A percentile compares a stretch with the other conserved stretches of the same genome.
Conservation (phyloP, 352 stramenopile species). For the Aphanomyces stellatus region DNA sequence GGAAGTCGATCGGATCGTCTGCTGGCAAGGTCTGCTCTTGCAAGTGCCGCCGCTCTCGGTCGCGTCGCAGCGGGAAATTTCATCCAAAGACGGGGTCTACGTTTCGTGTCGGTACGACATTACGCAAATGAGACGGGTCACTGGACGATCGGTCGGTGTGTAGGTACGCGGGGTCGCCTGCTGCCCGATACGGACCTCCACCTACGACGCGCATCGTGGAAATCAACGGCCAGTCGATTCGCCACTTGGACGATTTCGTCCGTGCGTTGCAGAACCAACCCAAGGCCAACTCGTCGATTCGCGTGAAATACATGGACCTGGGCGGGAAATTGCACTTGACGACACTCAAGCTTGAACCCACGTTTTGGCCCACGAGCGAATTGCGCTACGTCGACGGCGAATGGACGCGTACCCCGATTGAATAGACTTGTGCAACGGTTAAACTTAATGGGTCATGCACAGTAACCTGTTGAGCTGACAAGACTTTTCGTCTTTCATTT, state of each 20-base stretch:
- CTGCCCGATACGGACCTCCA: constrained; percentile 80
- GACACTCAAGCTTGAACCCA: constrained; percentile 83
- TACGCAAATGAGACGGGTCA: constrained; percentile 17
- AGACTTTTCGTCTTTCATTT: too few species aligned
- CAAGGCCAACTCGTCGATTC: constrained; percentile 60
- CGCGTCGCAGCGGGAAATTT: constrained; percentile 73
- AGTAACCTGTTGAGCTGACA: too few species aligned
- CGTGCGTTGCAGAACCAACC: constrained; percentile 47
- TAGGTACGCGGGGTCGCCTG: constrained; percentile 69
- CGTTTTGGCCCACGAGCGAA: constrained; percentile 87
- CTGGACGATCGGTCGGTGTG: constrained; percentile 8
- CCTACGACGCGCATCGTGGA: constrained; percentile 86
- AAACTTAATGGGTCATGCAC: too few species aligned
- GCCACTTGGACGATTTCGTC: constrained; percentile 85
- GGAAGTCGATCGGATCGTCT: constrained; percentile 86
- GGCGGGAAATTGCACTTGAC: constrained; percentile 78
- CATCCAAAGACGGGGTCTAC: constrained; percentile 75
- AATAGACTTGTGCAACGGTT: too few species aligned
- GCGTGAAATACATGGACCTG: constrained; percentile 87
- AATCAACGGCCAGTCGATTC: constrained; percentile 82
- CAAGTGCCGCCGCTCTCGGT: constrained; percentile 84
- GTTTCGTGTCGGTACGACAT: constrained; percentile 67
- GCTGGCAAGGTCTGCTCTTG: constrained; percentile 86
- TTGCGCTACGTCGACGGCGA: constrained; percentile 68
- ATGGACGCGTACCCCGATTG: constrained; percentile 41